Conservation (phyloP, 257 asterid genomes). For the Mentha longifolia region DNA sequence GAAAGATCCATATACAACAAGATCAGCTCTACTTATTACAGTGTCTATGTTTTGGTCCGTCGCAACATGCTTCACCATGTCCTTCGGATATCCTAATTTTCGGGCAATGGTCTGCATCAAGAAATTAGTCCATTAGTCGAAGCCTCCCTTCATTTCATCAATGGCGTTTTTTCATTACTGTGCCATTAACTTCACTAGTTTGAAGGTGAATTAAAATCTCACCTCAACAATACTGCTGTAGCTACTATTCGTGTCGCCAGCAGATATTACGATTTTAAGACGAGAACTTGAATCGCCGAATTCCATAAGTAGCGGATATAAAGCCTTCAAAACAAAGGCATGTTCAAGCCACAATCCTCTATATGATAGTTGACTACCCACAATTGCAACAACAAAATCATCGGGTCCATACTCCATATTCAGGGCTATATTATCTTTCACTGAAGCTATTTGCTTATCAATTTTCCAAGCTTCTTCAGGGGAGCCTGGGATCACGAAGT, state of each 20-base stretch:
- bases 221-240: slow-evolving; percentile 81
- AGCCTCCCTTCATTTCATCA: slow-evolving; percentile 12
- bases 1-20: slow-evolving; percentile 87
- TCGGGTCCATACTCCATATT: slow-evolving; percentile 46
- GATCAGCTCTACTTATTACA: slow-evolving; percentile 58
- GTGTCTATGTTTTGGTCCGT: slow-evolving; percentile 49
- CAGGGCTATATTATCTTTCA: slow-evolving; percentile 38
- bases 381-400: slow-evolving; percentile 66
- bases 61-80: slow-evolving; percentile 61
- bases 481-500: slow-evolving; percentile 86
- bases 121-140: slow-evolving; percentile 25
- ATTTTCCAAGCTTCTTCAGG: slow-evolving; percentile 73
- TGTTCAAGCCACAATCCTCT: slow-evolving; percentile 91
- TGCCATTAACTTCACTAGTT: not conserved
- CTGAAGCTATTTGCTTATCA: slow-evolving; percentile 41
- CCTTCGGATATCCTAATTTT: slow-evolving; percentile 74
- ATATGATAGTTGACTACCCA: slow-evolving; percentile 75
- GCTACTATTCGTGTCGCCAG: slow-evolving; percentile 63
- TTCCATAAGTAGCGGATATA: slow-evolving; percentile 58
- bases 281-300: slow-evolving; percentile 53
- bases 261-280: slow-evolving; percentile 66
- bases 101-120: slow-evolving; percentile 66
- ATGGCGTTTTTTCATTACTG: not conserved
- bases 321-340: slow-evolving; percentile 79
- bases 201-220: slow-evolving; percentile 30